Evolutionary conservation across 208 protist species (phyloP).

Genomic region (Leishmania arabica): DNA sequence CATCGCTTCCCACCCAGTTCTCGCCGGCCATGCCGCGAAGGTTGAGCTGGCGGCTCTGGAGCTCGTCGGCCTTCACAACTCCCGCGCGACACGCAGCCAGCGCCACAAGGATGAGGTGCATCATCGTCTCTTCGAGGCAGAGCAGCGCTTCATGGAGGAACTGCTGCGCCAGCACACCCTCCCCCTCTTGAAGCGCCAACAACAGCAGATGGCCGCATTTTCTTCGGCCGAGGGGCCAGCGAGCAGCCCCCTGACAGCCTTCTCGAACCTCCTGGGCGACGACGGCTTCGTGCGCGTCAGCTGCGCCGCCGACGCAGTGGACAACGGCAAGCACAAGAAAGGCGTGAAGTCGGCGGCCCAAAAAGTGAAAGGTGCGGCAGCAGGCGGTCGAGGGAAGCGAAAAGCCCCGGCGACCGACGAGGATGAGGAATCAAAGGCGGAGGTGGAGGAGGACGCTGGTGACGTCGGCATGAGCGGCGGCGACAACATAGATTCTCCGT

Average conservation of each 20-base stretch:
- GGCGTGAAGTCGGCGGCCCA: slow-evolving; percentile 5
- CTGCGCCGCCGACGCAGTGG: slow-evolving; percentile 11
- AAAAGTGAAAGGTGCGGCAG: slow-evolving; percentile 20
- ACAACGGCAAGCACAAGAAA: slow-evolving; percentile 7
- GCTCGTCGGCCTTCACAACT: slow-evolving; percentile 23
- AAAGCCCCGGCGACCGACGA: slow-evolving; percentile 3
- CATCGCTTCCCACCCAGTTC: slow-evolving; percentile 23
- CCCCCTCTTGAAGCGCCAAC: slow-evolving; percentile 44
- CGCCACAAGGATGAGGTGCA: slow-evolving; percentile 56
- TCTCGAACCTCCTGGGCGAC: slow-evolving; percentile 27
- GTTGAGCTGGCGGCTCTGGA: slow-evolving; percentile 32
- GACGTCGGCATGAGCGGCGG: neutral
- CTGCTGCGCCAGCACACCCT: slow-evolving; percentile 71
- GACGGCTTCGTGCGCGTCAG: slow-evolving; percentile 28
- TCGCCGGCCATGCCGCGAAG: slow-evolving; percentile 31
- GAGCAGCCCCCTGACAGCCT: slow-evolving; percentile 14
- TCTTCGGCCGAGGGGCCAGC: neutral
- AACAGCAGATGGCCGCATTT: slow-evolving; percentile 11
- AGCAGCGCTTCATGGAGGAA: slow-evolving; percentile 75
- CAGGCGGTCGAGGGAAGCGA: slow-evolving; percentile 6
- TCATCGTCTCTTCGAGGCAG: slow-evolving; percentile 56
- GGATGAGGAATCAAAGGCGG: slow-evolving; percentile 5
- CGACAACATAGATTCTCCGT: slow-evolving; percentile 24
- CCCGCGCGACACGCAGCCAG: slow-evolving; percentile 31
- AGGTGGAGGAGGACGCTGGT: neutral